Base-by-base conservation (phyloP, 1,284 basidiomycete genomes). In the Leccinum subrobustum region DNA sequence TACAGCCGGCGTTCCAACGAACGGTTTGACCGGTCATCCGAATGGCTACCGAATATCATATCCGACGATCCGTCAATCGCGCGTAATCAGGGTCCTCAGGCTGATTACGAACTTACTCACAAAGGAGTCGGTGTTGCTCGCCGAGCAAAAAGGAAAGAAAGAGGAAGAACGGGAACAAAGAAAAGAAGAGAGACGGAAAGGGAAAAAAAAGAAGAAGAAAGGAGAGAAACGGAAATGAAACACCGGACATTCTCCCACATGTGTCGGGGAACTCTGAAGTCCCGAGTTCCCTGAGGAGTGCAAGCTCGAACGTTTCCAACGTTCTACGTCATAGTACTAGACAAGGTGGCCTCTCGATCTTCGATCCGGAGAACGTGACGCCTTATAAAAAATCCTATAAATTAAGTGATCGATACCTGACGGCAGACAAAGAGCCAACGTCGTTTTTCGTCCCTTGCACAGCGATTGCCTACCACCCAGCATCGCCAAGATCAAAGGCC, bases 401-500 rank as follows among this genome's bases (percentile, higher is more conserved):
- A 44, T 44, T 11, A 20, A 44, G 3, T 12, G n/a, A 11, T 20
- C 18, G 42, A 20, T 44, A 9, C 39, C 6, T 9, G 11, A 18
- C 42, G n/a, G 39, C 39, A 20, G n/a, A 44, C 42, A 44, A 20
- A 44, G 42, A 44, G 42, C 4, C 9, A 44, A 11, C 5, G 1
- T 12, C 16, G 8, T 52, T 9, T 29, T 60, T 66, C 31, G 57
- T 61, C 50, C 55, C 44, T 53, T 33, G 39, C 20, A 58, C 48
- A 54, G 35, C n/a, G 60, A 68, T 71, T 60, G 44, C 42, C 11
- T 18, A 20, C 60, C 58, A 59, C 51, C 20, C n/a, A 42, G 42
- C 42, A 44, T 44, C 42, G 18, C 42, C 18, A 20, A 20, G 42
- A 20, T 20, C 42, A 44, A 11, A 42, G 39, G 39, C 39, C n/a